Conservation (phyloP, 805 yeast species). For the Schwanniomyces vanrijiae region DNA sequence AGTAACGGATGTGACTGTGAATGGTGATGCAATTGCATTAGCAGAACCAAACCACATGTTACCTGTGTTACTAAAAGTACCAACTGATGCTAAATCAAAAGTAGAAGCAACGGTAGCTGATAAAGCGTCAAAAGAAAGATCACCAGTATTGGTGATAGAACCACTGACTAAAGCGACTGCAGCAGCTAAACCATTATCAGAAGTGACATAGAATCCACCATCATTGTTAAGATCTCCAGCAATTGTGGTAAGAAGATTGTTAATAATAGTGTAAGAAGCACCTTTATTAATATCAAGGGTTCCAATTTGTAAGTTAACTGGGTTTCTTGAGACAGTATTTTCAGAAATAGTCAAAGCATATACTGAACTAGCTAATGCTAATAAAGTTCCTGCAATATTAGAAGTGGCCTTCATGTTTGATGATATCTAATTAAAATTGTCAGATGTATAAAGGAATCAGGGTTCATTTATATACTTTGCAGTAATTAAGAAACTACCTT, state of each 20-base stretch:
- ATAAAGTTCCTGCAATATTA: neutral
- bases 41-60: conserved; percentile 21
- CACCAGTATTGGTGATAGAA: conserved; percentile 17
- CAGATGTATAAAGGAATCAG: neutral
- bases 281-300: conserved; percentile 18
- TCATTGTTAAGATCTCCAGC: conserved; percentile 20
- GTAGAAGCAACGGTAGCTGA: conserved; percentile 15
- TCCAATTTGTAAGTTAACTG: conserved; percentile 14
- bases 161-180: conserved; percentile 11
- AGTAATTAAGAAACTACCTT: neutral
- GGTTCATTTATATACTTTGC: neutral
- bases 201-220: conserved; percentile 24
- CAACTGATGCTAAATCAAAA: conserved; percentile 12
- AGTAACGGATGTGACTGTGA: conserved; percentile 9
- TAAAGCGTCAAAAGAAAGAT: conserved; percentile 21
- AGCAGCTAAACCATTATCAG: conserved; percentile 15
- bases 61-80: conserved; percentile 23
- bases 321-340: neutral
- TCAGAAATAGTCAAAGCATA: neutral
- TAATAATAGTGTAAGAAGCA: conserved; percentile 26
- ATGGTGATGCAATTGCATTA: conserved; percentile 15
- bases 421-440: neutral
- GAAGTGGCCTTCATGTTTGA: neutral
- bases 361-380: neutral
- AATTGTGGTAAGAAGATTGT: conserved; percentile 18